Percentiles rank a stretch among this genome's conserved stretches.
Evolutionary conservation across 2,329 filamentous ascomycete species (phyloP).

Genomic region (Fusarium brevicatenulatum): DNA sequence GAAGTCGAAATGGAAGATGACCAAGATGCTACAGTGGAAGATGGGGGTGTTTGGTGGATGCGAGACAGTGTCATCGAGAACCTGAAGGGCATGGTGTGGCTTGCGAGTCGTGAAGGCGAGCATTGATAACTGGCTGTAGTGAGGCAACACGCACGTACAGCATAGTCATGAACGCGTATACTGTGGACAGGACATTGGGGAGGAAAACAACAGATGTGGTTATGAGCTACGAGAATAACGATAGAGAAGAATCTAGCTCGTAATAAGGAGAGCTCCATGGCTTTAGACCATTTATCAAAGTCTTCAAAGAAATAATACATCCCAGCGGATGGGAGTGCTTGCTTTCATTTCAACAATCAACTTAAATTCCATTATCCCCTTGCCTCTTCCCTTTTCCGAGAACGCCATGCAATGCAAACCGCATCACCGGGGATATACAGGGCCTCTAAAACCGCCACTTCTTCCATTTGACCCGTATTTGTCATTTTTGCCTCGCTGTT

Average conservation of each 20-base stretch:
- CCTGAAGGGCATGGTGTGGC: constrained; percentile 65
- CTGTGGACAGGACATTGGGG: neutral
- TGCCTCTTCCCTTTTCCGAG: constrained; percentile 47
- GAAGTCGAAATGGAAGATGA: constrained; percentile 34
- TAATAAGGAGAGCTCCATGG: neutral
- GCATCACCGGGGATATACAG: constrained; percentile 50
- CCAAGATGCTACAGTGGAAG: constrained; percentile 35
- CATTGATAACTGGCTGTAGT: constrained; percentile 26
- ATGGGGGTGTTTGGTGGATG: constrained; percentile 63
- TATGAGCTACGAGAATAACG: constrained; percentile 34
- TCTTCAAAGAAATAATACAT: constrained; percentile 9
- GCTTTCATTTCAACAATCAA: constrained; percentile 46
- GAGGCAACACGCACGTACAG: neutral
- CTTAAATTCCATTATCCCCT: constrained; percentile 48
- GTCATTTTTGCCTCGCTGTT: constrained; percentile 31
- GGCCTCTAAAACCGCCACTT: constrained; percentile 36
- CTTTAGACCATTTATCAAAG: neutral
- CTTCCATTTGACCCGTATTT: constrained; percentile 27
- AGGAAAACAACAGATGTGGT: constrained; percentile 16
- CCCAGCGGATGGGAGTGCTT: constrained; percentile 34
- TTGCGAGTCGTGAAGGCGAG: constrained; percentile 55
- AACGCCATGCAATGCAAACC: constrained; percentile 55
- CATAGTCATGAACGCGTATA: neutral
- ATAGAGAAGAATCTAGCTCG: constrained; percentile 20
- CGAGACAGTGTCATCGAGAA: constrained; percentile 64